Base-by-base conservation (phyloP, 768 basidiomycete genomes). In the Tulasnella sp. region DNA sequence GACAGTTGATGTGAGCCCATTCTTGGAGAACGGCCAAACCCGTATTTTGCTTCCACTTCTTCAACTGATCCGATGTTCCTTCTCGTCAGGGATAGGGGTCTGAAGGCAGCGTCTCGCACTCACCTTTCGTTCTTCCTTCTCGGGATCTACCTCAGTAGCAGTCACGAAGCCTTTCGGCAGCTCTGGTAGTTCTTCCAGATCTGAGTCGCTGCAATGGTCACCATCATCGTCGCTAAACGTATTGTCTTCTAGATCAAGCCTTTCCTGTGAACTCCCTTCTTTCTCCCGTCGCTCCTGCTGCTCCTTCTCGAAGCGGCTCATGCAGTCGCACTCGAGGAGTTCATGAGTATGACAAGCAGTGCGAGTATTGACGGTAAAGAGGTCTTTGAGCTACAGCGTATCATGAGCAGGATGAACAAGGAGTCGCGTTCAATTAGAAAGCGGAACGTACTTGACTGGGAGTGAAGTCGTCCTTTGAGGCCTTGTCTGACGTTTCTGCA, bases 301-400 rank as follows among this genome's bases (percentile, higher is more conserved):
- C 37, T 78, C 81, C 37, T 83, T 82, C 57, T 40, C 75, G 29
- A 39, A 37, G 11, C 29, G 71, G 3, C 5, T 37, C n/a, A 40
- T 26, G 80, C 94, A 97, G 15, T 85, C 86, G 82, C 96, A 99
- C 79, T 90, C 91, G 18, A 98, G 86, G 23, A 98, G 87, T 80
- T 98, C 97, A 81, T 99, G 97, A 1, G 96, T 99, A 79, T 96
- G 92, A 85, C 94, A 96, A 10, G 87, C 85, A 0, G 95, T 96
- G 76, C 90, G 86, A 0, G 87, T 85, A 84, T 96, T 90, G 67
- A 98, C 87, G n/a, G 90, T 91, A 85, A 98, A 99, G 80, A 99
- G 93, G 83, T 96, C 95, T 48, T 91, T 91, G 61, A 99, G 89
- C 93, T 99, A 82, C 16, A 48, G 70, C 29, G 72, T 20, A 51